Evolutionary conservation across 2,329 filamentous ascomycete species (phyloP), one percentile per base, ranked within the genome.

Genomic region (Xylaria sp.): DNA sequence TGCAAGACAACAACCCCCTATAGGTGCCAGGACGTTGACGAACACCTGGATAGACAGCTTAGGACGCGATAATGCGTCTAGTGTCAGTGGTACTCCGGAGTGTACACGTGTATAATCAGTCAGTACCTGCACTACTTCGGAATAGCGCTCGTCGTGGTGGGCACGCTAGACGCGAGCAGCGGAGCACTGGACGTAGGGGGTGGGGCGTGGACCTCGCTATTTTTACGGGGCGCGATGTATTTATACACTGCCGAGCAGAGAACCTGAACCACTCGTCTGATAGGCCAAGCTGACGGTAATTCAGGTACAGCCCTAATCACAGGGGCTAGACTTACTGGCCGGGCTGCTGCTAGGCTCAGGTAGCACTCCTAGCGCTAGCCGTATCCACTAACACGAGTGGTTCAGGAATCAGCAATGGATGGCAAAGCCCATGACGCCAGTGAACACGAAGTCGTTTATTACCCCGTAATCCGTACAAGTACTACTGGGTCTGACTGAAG

Each of bases 251-350:
- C 37, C 37, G 37, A 42, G 37, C 11, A 13, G 11, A 10, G 37
- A 42, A 42, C 37, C 37, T 30, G 23, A 30, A 30, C 23, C 37
- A 13, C 11, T 13, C 37, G 11, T 42, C 37, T 42, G 37, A 42
- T 42, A 42, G 37, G 37, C 37, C 37, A 42, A 9, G 11, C 37
- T 10, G 37, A 46, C 42, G 13, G 11, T 46, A 65, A 64, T 59
- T 66, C 65, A 69, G 67, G 67, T 69, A 70, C 68, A 70, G 67
- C 68, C 68, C 64, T 67, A 70, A 67, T 61, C 65, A 61, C 67
- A 66, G 55, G 66, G 64, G 10, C 13, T 46, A 16, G 42, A 42
- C 37, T 30, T 30, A 30, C 23, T 30, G 23, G 23, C 23, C 23
- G 23, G 23, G 23, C 23, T 30, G 23, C 23, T 42, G 11, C 37